Evolutionary conservation across 192 early-diverging fungal species (phyloP), one percentile per base, ranked within the genome.

Genomic region (Phycomyces nitens): DNA sequence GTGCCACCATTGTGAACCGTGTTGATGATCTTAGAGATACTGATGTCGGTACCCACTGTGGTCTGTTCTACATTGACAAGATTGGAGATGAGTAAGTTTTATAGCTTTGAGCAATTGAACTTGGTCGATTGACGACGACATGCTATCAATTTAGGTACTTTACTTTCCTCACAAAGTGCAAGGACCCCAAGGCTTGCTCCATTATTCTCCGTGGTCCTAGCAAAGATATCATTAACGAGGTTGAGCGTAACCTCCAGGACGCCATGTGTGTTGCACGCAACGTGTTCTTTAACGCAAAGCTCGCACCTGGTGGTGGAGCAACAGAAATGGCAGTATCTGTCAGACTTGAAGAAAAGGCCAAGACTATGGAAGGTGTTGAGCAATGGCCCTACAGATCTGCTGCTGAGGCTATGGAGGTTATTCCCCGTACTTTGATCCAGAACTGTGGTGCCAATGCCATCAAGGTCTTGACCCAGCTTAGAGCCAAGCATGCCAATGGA

Each of bases 401-500:
- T 20, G 95, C 95, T 15, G 92, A 94, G 64, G 88, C 97, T 20
- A 82, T 99, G 79, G 95, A 97, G 70, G 96, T 99, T 54, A 98
- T 99, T 61, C 97, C 97, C 20, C 88, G 97, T 60, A 99, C 97
- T 41, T 80, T 99, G 56, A 88, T 99, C 40, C 97, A 99, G 77
- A 99, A 99, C 84, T 97, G 97, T 68, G 95, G 97, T 68, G 96
- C 92, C 39, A 98, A 98, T 64, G 92, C 97, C n/a, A 95, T 99
- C 78, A 94, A 94, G 75, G 82, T 87, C 6, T 83, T 99, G 71
- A 97, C 96, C 3, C 88, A 95, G 70, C 81, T 99, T 39, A 82
- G 92, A 58, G 96, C 96, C 72, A 96, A 99, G 80, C 97, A 99
- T 65, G 91, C 92, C 2, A 84, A 75, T 20, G 95, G 91, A 11